phyloP scores from a whole-genome alignment of 495 filamentous ascomycete genomes.

The Cercophora sp. region DNA sequence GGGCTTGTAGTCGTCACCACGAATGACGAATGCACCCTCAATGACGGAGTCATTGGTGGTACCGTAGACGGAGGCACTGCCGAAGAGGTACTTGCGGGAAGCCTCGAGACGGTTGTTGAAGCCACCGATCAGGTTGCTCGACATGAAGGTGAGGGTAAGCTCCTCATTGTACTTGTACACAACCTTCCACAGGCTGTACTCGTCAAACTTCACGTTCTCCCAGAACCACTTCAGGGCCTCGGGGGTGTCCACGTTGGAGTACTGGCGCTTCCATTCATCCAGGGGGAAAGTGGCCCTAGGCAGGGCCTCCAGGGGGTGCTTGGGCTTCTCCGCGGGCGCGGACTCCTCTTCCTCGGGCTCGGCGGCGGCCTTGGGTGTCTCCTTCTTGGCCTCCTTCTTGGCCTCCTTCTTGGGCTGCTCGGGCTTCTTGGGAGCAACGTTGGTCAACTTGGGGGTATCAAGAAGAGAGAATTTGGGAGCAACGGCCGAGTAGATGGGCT shows the following conservation, averaged over 20 bases:
- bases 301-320: conserved; percentile 91
- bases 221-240: conserved; percentile 96
- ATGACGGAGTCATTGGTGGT: conserved; percentile 81
- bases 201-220: conserved; percentile 85
- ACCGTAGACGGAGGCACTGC: conserved; percentile 84
- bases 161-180: conserved; percentile 99
- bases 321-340: conserved; percentile 75
- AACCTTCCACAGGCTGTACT: conserved; percentile 89
- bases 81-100: conserved; percentile 98
- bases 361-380: conserved; percentile 55
- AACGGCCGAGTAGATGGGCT: conserved; percentile 80
- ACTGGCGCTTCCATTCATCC: conserved; percentile 97
- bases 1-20: conserved; percentile 78
- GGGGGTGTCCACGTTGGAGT: conserved; percentile 94
- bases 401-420: conserved; percentile 58
- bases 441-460: conserved; percentile 77
- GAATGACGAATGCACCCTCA: conserved; percentile 86
- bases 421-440: conserved; percentile 83
- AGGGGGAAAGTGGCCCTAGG: conserved; percentile 74
- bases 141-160: conserved; percentile 96
- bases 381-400: conserved; percentile 45
- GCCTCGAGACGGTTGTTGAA: conserved; percentile 97
- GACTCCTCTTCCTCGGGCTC: conserved; percentile 68
- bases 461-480: conserved; percentile 69
- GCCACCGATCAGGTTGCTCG: conserved; percentile 92